Conservation (phyloP, 352 stramenopile genomes). For the Globisporangium recalcitrans region DNA sequence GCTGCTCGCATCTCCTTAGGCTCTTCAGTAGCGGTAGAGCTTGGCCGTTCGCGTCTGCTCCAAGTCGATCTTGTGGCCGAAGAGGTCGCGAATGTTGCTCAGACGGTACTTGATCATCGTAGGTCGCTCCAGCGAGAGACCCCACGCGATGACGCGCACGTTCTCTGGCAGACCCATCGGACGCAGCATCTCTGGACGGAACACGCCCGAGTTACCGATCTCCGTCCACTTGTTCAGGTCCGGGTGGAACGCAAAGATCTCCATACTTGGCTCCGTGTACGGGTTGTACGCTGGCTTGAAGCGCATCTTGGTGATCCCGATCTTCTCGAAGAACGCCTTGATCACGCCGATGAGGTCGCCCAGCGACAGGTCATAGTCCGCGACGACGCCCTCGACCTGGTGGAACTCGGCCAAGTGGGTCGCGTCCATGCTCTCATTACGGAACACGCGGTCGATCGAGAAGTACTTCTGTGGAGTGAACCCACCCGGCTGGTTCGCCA, state of each 20-base stretch:
- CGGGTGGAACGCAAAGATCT: slow-evolving; percentile 99
- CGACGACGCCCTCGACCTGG: slow-evolving; percentile 98
- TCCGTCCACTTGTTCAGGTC: slow-evolving; percentile 99
- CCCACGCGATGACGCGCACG: slow-evolving; percentile 99
- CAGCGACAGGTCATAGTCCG: slow-evolving; percentile 97
- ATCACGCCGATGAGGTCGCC: slow-evolving; percentile 99
- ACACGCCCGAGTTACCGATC: slow-evolving; percentile 99
- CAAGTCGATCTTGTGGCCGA: slow-evolving; percentile 99
- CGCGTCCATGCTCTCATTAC: slow-evolving; percentile 99
- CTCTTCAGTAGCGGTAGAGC: slow-evolving; percentile 72
- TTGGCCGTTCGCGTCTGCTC: slow-evolving; percentile 92
- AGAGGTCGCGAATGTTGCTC: slow-evolving; percentile 99
- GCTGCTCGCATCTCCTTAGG: background rate
- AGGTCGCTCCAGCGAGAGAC: slow-evolving; percentile 97
- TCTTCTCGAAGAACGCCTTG: slow-evolving; percentile 99
- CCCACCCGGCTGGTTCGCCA: slow-evolving; percentile 91
- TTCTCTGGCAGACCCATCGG: slow-evolving; percentile 99
- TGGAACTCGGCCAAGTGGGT: slow-evolving; percentile 99
- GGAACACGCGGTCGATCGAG: slow-evolving; percentile 99
- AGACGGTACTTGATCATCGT: slow-evolving; percentile 99
- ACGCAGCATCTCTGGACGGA: slow-evolving; percentile 98
- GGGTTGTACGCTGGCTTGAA: slow-evolving; percentile 99
- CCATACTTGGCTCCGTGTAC: slow-evolving; percentile 99
- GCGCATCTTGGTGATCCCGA: slow-evolving; percentile 96
- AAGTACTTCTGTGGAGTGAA: slow-evolving; percentile 99